phyloP scores from a whole-genome alignment of 2,329 filamentous ascomycete genomes.

The Alternaria conjuncta region DNA sequence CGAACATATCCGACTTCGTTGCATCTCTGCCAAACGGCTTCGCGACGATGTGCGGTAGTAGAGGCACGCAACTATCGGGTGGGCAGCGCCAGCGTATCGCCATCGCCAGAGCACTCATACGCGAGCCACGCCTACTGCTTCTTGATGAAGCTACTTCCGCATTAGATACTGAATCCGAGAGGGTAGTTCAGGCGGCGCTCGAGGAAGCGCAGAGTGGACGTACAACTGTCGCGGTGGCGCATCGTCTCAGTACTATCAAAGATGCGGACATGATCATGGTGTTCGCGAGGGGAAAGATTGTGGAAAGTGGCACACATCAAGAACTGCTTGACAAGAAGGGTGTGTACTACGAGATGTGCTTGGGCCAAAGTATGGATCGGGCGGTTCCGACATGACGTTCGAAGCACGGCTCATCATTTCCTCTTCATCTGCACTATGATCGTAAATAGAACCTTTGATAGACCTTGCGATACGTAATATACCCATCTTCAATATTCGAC shows the following conservation, averaged over 20 bases:
- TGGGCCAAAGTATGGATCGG: constrained; percentile 51
- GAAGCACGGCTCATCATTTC: background rate
- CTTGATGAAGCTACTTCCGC: constrained; percentile 47
- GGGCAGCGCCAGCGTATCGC: constrained; percentile 96
- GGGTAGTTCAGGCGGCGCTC: constrained; percentile 79
- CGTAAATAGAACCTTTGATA: background rate
- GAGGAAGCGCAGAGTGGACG: constrained; percentile 83
- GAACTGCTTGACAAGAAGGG: constrained; percentile 49
- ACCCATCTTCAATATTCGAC: background rate
- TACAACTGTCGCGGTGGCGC: constrained; percentile 94
- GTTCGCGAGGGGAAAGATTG: constrained; percentile 83
- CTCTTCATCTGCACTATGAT: background rate
- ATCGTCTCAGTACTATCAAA: constrained; percentile 89
- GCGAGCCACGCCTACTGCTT: constrained; percentile 82
- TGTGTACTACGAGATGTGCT: constrained; percentile 55
- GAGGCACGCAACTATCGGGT: constrained; percentile 58
- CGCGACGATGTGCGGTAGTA: constrained; percentile 39
- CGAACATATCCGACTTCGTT: constrained; percentile 44
- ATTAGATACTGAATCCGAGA: constrained; percentile 59
- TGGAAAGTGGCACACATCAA: constrained; percentile 73
- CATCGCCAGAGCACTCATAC: constrained; percentile 87
- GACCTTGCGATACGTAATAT: background rate
- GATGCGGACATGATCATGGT: constrained; percentile 95
- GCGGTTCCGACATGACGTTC: constrained; percentile 23
- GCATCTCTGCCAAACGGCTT: constrained; percentile 62